Conservation (phyloP, 306 rosid genomes). For the Begonia fuchsioides region DNA sequence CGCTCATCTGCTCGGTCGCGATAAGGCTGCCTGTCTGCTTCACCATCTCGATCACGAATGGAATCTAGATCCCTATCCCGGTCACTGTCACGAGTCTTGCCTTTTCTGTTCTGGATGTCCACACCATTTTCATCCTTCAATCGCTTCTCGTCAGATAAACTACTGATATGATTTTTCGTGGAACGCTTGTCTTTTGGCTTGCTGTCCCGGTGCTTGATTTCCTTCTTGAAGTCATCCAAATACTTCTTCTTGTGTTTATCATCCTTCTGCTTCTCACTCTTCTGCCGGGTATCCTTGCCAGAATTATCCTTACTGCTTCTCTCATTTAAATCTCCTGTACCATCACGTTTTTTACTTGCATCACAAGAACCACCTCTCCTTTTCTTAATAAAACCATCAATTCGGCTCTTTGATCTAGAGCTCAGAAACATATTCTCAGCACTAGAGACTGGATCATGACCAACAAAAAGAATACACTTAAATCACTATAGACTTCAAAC, state of each 20-base stretch:
- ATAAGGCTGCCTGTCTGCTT: conserved; percentile 1
- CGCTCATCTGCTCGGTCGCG: neutral
- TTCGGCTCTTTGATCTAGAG: conserved; percentile 56
- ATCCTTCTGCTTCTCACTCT: conserved; percentile 81
- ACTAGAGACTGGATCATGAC: conserved; percentile 30
- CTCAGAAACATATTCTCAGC: conserved; percentile 42
- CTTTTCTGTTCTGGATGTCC: conserved; percentile 62
- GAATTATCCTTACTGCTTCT: conserved; percentile 53
- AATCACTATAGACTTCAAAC: too few relatives aligned
- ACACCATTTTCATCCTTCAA: conserved; percentile 59
- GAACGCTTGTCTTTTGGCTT: conserved; percentile 58
- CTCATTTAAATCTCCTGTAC: conserved; percentile 36
- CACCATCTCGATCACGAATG: conserved; percentile 17
- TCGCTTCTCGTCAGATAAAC: conserved; percentile 66
- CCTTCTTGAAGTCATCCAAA: conserved; percentile 59
- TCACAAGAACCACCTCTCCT: conserved; percentile 52
- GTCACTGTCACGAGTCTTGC: conserved; percentile 51
- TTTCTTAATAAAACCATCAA: conserved; percentile 54
- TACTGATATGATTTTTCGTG: conserved; percentile 42
- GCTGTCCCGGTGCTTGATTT: conserved; percentile 58
- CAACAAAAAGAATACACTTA: conserved; percentile 11
- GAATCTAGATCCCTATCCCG: conserved; percentile 21
- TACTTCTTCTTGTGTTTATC: conserved; percentile 63
- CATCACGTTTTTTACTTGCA: conserved; percentile 50
- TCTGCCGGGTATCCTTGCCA: conserved; percentile 54